These are phyloP conservation scores for Neurospora sp. DNA, from an alignment of 495 filamentous ascomycete species.

Conservation along the genomic window DNA sequence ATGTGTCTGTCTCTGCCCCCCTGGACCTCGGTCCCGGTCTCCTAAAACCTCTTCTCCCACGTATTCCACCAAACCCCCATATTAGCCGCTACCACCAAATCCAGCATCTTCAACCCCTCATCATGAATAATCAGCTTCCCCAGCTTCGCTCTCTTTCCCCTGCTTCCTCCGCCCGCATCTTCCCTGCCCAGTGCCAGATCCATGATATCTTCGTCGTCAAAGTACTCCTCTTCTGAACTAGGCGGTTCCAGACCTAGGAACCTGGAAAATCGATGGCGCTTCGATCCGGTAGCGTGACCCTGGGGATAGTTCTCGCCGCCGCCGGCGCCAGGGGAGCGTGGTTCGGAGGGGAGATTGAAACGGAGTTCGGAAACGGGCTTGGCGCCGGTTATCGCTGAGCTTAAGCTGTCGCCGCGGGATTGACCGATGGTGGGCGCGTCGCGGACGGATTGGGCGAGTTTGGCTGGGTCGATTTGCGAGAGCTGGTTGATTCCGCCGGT, in stretches of 20 bases:
- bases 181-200: constrained; percentile 71
- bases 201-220: constrained; percentile 26
- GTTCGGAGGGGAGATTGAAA: constrained; percentile 61
- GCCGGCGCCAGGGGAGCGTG: constrained; percentile 5
- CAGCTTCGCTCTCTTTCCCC: constrained; percentile 79
- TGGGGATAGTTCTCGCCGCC: constrained; percentile 1
- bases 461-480: constrained; percentile 22
- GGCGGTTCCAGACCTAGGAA: constrained; percentile 14
- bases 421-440: constrained; percentile 24
- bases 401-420: constrained; percentile 16
- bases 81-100: constrained; percentile 84
- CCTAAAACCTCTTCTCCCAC: constrained; percentile 51
- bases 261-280: constrained; percentile 28
- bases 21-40: not conserved
- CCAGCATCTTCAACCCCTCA: constrained; percentile 91
- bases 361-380: constrained; percentile 72
- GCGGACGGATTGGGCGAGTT: constrained; percentile 24
- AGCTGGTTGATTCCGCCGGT: constrained; percentile 16
- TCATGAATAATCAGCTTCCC: constrained; percentile 87
- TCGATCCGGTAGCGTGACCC: constrained; percentile 18
- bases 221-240: constrained; percentile 10
- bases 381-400: constrained; percentile 19
- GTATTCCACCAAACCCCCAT: constrained; percentile 88
- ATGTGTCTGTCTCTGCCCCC: too few relatives aligned
- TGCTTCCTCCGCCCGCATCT: constrained; percentile 67